Evolutionary conservation across 1,139 yeast species (phyloP).

Genomic region (Blastobotrys indianensis): DNA sequence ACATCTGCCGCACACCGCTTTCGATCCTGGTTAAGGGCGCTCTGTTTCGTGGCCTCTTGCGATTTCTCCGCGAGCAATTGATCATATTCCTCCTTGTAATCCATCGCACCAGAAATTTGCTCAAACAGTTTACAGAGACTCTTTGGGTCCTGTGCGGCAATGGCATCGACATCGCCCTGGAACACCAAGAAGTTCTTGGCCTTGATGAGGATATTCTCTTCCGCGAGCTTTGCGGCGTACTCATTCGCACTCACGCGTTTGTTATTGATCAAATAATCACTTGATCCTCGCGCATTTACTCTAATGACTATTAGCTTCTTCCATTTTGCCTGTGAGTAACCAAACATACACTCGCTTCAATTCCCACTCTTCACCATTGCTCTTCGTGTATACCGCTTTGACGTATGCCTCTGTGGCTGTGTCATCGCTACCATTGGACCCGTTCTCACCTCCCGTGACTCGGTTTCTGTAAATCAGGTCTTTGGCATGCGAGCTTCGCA

Average conservation of each 20-base stretch:
- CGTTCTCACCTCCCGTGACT: conserved; percentile 29
- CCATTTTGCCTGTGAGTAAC: not conserved
- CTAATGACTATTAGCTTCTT: conserved; percentile 2
- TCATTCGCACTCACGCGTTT: conserved; percentile 56
- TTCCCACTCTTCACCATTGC: conserved; percentile 36
- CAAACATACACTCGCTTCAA: conserved; percentile 26
- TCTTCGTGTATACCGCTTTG: conserved; percentile 67
- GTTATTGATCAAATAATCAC: conserved; percentile 67
- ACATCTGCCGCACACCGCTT: conserved; percentile 73
- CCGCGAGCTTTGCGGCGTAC: conserved; percentile 60
- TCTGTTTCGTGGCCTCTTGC: conserved; percentile 49
- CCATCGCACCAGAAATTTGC: conserved; percentile 75
- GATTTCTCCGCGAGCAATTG: conserved; percentile 57
- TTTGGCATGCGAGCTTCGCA: conserved; percentile 66
- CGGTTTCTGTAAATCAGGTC: conserved; percentile 82
- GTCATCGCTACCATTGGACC: too few relatives aligned
- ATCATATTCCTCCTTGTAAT: conserved; percentile 65
- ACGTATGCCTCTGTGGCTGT: conserved; percentile 64
- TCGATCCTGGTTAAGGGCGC: conserved; percentile 62
- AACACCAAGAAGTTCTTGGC: conserved; percentile 91
- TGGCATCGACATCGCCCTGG: conserved; percentile 94
- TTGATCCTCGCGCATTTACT: conserved; percentile 43
- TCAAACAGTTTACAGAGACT: conserved; percentile 75
- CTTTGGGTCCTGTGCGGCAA: conserved; percentile 79
- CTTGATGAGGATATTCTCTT: conserved; percentile 79